Base-by-base conservation (phyloP, 169 alveolate species). In the Eimeria sp. region DNA sequence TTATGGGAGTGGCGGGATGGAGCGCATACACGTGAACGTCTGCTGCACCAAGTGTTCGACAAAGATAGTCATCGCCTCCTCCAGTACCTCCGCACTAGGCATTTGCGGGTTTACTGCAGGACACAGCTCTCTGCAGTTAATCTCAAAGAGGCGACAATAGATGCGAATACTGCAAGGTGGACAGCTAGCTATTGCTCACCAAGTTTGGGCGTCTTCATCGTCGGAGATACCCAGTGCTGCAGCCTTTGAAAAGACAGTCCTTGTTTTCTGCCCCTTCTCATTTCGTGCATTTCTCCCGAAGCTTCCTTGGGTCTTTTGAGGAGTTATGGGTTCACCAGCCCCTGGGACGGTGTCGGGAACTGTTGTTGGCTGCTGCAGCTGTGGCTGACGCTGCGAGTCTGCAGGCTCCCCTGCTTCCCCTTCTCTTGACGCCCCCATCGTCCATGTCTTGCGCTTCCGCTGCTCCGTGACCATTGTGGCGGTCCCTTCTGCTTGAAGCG, bases 391-490 rank as follows among this genome's bases (percentile, higher is more conserved):
- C 18, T 45, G 40, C 4, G 0, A 40, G 25, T 43, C 25, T n/a
- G 30, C 11, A 25, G 75, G 82, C 43, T 58, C 92, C 30, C 78
- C 78, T 2, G 47, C 34, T 7, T 30, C 92, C 40, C 92, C 70
- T 14, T 61, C 70, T 61, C 70, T 9, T 25, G 70, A 18, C 70
- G 70, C 18, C 70, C 70, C 70, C 70, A 25, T 20, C 70, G 70
- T 61, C 45, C 76, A 78, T 58, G 63, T 40, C 82, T 43, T 86
- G 43, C 80, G 80, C 27, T 61, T 86, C 16, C 92, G 92, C 78
- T 86, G 92, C 57, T 49, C 82, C 43, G 45, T 22, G 63, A 30
- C 80, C 92, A 86, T 86, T 75, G 43, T 45, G 1, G 86, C 25
- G 22, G 16, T 45, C 20, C 18, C 86, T 45, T 75, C 86, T 20